These are phyloP conservation scores for Cerrena zonata DNA, from an alignment of 1,284 basidiomycete species.

Conservation along the genomic window DNA sequence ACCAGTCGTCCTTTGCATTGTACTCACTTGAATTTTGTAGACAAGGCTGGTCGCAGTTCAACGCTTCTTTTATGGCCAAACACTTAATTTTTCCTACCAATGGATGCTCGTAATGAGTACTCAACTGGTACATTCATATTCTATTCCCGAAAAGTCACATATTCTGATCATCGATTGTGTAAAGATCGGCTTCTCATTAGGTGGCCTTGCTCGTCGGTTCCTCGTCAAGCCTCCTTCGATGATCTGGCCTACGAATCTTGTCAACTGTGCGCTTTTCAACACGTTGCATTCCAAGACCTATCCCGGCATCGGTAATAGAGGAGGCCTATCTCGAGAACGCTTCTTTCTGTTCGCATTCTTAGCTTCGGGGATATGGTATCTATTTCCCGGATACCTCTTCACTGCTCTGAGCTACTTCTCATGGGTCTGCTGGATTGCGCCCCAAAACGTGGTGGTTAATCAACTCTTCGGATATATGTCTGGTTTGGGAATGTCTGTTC, in stretches of 20 bases:
- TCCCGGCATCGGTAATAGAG: constrained; percentile 40
- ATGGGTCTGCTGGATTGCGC: constrained; percentile 59
- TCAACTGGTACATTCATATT: constrained; percentile 36
- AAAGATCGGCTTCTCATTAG: constrained; percentile 60
- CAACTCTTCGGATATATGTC: constrained; percentile 39
- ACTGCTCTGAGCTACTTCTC: constrained; percentile 45
- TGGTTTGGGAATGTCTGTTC: constrained; percentile 38
- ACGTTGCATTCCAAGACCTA: constrained; percentile 51
- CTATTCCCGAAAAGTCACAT: not conserved
- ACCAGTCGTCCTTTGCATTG: not conserved
- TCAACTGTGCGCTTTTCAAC: constrained; percentile 54
- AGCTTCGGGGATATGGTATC: constrained; percentile 41
- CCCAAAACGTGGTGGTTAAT: constrained; percentile 34
- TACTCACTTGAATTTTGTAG: constrained; percentile 26
- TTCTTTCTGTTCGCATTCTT: constrained; percentile 46
- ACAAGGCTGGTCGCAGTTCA: constrained; percentile 73
- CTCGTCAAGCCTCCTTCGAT: constrained; percentile 74
- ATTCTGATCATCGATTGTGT: not conserved
- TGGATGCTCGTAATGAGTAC: constrained; percentile 51
- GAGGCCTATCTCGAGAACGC: constrained; percentile 41
- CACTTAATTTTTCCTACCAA: constrained; percentile 43
- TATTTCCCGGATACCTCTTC: constrained; percentile 48
- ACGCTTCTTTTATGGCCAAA: constrained; percentile 59
- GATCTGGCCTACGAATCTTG: constrained; percentile 74
- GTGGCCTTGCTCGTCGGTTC: constrained; percentile 56